A percentile compares a stretch with the other conserved stretches of the same genome.
Conservation (phyloP, 306 rosid genomes). For the Citrullus amarus region DNA sequence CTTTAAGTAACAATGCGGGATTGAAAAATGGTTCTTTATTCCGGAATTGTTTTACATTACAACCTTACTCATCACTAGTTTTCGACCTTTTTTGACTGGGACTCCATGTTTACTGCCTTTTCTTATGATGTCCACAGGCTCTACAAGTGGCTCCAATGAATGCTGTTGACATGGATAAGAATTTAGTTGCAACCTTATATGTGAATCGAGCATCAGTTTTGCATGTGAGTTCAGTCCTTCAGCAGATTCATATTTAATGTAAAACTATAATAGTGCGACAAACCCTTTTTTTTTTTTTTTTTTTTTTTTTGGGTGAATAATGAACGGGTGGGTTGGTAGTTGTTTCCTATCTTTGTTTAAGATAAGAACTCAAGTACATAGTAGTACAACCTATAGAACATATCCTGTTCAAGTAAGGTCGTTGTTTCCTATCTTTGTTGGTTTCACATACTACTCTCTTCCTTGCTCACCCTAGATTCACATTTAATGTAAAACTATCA, state of each 20-base stretch:
- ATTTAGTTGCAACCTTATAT: constrained; percentile 53
- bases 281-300: background rate
- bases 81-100: background rate
- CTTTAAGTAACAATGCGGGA: background rate
- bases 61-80: background rate
- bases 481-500: background rate
- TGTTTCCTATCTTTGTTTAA: background rate
- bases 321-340: background rate
- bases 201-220: constrained; percentile 72
- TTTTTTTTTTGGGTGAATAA: background rate
- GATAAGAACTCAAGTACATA: too few relatives aligned
- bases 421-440: too few relatives aligned
- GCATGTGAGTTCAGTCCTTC: constrained; percentile 35
- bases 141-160: constrained; percentile 57
- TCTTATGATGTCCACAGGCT: constrained; percentile 38
- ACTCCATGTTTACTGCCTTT: background rate
- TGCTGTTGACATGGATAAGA: constrained; percentile 33
- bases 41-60: background rate
- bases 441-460: too few relatives aligned
- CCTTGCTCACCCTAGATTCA: too few relatives aligned
- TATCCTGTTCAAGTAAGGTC: too few relatives aligned
- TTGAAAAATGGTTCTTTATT: background rate
- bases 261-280: background rate
- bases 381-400: too few relatives aligned
- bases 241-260: background rate